Percentiles rank a stretch among this genome's conserved stretches.
Conservation (phyloP, 2,329 filamentous ascomycete species). For the Colletotrichum horii region DNA sequence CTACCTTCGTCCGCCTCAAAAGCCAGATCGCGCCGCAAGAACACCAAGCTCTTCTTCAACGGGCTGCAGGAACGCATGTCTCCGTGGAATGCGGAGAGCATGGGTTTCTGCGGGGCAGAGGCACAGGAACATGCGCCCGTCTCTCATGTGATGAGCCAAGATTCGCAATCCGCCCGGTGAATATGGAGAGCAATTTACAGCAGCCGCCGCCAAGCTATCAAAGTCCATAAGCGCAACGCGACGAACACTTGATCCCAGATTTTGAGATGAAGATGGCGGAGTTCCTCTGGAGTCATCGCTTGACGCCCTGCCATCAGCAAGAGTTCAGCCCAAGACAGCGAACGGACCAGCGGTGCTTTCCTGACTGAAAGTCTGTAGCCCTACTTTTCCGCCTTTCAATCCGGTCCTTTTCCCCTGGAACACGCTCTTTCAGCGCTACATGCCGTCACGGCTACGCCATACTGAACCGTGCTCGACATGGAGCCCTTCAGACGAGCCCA, state of each 20-base stretch:
- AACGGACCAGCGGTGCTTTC: neutral
- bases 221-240: neutral
- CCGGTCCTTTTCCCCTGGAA: neutral
- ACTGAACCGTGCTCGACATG: neutral
- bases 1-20: neutral
- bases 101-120: neutral
- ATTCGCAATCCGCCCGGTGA: neutral
- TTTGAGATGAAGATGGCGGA: neutral
- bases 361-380: neutral
- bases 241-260: neutral
- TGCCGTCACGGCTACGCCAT: conserved; percentile 8
- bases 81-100: neutral
- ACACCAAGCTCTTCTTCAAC: neutral
- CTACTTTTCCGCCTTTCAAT: neutral
- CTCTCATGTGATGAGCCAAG: neutral
- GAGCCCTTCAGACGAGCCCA: neutral
- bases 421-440: neutral
- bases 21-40: neutral
- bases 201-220: neutral
- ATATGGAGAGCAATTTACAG: neutral
- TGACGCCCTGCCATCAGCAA: neutral
- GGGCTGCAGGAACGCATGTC: neutral
- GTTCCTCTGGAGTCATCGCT: neutral
- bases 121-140: neutral
- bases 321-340: neutral